phyloP scores from a whole-genome alignment of 2,329 filamentous ascomycete genomes.

The Pseudocercospora ulei region DNA sequence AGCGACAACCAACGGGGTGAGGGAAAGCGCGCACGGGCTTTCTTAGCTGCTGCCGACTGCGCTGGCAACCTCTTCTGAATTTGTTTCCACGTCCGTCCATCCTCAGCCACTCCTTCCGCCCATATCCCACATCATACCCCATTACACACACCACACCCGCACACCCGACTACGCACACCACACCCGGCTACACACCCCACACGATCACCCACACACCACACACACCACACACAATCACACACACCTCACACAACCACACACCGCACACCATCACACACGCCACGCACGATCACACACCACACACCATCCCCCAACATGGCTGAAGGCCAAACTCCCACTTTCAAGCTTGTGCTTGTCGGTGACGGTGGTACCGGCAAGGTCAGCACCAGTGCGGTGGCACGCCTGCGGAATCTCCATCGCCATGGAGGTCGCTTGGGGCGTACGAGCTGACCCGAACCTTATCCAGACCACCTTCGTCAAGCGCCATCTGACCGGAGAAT shows the following conservation, averaged over 20 bases:
- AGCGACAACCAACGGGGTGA: conserved; percentile 2
- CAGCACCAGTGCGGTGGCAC: conserved; percentile 35
- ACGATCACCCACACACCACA: conserved; percentile 58
- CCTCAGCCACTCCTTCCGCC: not conserved
- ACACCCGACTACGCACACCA: conserved; percentile 1
- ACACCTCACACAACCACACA: too few relatives aligned
- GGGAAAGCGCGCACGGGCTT: conserved; percentile 5
- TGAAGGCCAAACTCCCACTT: conserved; percentile 54
- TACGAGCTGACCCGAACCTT: conserved; percentile 5
- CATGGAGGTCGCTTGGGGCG: not conserved
- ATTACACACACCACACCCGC: not conserved
- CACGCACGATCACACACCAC: not conserved
- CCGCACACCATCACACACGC: not conserved
- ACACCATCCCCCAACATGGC: conserved; percentile 5
- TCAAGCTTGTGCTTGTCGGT: conserved; percentile 99
- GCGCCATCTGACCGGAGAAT: conserved; percentile 98
- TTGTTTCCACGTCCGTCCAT: conserved; percentile 1
- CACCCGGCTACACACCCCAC: conserved; percentile 40
- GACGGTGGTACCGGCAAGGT: conserved; percentile 99
- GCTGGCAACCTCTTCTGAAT: conserved; percentile 3
- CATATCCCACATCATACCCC: not conserved
- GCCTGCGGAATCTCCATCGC: not conserved
- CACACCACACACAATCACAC: conserved; percentile 2
- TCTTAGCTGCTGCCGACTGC: not conserved
- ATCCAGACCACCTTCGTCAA: conserved; percentile 97